A percentile compares a stretch with the other conserved stretches of the same genome.
phyloP scores from a whole-genome alignment of 139 green algal species.

The Eudorina sp. region DNA sequence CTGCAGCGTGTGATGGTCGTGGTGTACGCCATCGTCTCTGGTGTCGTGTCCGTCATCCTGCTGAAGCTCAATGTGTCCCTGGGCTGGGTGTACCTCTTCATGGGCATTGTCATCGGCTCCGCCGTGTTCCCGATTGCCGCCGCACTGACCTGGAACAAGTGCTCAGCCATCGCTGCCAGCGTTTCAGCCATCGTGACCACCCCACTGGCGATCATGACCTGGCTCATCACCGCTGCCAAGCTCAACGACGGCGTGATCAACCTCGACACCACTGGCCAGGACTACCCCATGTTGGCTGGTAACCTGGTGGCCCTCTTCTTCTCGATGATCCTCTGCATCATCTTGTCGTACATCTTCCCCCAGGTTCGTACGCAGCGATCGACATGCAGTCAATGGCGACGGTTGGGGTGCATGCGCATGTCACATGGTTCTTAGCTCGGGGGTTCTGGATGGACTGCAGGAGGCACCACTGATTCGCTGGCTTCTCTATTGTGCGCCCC shows the following conservation, averaged over 20 bases:
- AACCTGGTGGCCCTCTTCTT: slow-evolving; percentile 87
- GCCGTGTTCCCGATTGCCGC: slow-evolving; percentile 81
- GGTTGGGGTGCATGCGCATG: too few relatives aligned
- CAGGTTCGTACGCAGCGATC: slow-evolving; percentile 48
- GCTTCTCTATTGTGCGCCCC: too few relatives aligned
- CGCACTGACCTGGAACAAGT: slow-evolving; percentile 72
- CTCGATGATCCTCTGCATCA: slow-evolving; percentile 75
- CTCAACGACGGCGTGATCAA: slow-evolving; percentile 52
- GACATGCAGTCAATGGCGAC: too few relatives aligned
- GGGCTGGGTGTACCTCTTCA: slow-evolving; percentile 88
- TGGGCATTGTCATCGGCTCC: slow-evolving; percentile 89
- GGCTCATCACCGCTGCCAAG: slow-evolving; percentile 59
- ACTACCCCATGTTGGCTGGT: slow-evolving; percentile 92
- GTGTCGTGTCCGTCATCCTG: slow-evolving; percentile 87
- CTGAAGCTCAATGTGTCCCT: slow-evolving; percentile 83
- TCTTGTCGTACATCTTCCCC: slow-evolving; percentile 71
- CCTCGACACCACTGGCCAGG: slow-evolving; percentile 60
- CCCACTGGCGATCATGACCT: slow-evolving; percentile 73
- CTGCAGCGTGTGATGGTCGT: slow-evolving; percentile 65
- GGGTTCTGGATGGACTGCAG: too few relatives aligned
- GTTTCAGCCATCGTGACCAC: slow-evolving; percentile 72
- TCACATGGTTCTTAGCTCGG: too few relatives aligned
- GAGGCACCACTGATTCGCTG: too few relatives aligned
- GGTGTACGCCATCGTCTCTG: slow-evolving; percentile 80
- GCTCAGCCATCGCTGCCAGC: slow-evolving; percentile 76